Conservation (phyloP, 441 rosid genomes). For the Hypseocharis bilobata region DNA sequence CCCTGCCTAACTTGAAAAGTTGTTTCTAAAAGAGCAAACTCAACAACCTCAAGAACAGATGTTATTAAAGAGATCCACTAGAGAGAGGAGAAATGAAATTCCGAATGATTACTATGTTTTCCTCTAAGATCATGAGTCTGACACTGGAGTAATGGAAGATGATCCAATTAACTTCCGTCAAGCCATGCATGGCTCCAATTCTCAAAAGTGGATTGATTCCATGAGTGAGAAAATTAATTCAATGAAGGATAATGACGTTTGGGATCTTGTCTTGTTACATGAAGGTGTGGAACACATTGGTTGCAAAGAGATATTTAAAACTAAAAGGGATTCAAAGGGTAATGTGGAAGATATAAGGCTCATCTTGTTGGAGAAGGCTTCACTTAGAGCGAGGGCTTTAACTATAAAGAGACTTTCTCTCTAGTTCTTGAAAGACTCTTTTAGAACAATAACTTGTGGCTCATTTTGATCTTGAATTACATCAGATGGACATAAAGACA, state of each 20-base stretch:
- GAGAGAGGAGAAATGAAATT: not conserved
- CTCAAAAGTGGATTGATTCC: too few species aligned
- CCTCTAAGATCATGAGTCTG: not conserved
- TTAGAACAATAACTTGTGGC: not conserved
- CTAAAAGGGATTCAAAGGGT: too few species aligned
- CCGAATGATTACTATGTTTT: not conserved
- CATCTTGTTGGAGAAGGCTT: too few species aligned
- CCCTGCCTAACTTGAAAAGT: not conserved
- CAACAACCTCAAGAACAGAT: not conserved
- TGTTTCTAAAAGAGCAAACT: not conserved
- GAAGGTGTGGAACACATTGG: too few species aligned
- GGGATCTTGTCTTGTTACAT: too few species aligned
- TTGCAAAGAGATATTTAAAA: too few species aligned
- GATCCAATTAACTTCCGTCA: not conserved
- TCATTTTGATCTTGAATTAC: slow-evolving; percentile 1
- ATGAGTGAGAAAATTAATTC: too few species aligned
- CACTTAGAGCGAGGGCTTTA: too few species aligned
- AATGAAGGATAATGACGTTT: too few species aligned
- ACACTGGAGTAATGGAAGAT: not conserved
- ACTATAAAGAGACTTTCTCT: too few species aligned
- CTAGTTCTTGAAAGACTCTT: not conserved
- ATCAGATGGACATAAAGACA: slow-evolving; percentile 6
- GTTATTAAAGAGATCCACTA: not conserved
- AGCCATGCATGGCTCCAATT: too few species aligned
- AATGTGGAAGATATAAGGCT: too few species aligned